A percentile compares a stretch with the other conserved stretches of the same genome.
These are phyloP conservation scores for Botrytis galanthina DNA, from an alignment of 2,329 filamentous ascomycete species.

Conservation along the genomic window DNA sequence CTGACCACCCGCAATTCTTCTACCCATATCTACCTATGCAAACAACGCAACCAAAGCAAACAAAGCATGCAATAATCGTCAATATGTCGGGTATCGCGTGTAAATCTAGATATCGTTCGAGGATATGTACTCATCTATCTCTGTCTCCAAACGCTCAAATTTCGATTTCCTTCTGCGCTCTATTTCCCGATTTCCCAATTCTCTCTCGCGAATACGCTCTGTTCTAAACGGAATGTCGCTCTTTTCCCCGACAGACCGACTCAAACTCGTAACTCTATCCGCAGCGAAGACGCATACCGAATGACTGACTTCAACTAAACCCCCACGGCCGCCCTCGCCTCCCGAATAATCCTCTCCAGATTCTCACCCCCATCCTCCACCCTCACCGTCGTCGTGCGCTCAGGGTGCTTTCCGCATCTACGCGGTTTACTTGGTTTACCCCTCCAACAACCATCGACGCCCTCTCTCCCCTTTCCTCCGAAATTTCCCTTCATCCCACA, in stretches of 20 bases:
- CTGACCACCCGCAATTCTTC: neutral
- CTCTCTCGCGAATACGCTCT: neutral
- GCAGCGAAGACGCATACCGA: neutral
- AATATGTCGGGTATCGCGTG: neutral
- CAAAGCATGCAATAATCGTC: neutral
- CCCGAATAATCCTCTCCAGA: conserved; percentile 13
- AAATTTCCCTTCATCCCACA: conserved; percentile 59
- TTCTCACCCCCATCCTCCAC: conserved; percentile 26
- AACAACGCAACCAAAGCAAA: neutral
- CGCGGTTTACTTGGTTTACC: conserved; percentile 58
- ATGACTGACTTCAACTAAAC: neutral
- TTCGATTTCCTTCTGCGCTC: neutral
- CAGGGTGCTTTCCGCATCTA: conserved; percentile 55
- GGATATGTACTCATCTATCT: neutral
- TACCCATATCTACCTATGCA: neutral
- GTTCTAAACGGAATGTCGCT: neutral
- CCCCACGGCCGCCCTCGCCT: conserved; percentile 13
- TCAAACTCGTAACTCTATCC: neutral
- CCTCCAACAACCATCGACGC: conserved; percentile 54
- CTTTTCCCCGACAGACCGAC: too few relatives aligned
- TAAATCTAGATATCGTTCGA: neutral
- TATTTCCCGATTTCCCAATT: neutral
- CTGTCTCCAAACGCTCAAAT: neutral
- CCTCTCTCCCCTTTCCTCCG: conserved; percentile 46
- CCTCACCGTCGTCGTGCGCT: conserved; percentile 33